phyloP scores from a whole-genome alignment of 225 moss, liverwort and hornwort genomes.

The Physcomitrellopsis africana region DNA sequence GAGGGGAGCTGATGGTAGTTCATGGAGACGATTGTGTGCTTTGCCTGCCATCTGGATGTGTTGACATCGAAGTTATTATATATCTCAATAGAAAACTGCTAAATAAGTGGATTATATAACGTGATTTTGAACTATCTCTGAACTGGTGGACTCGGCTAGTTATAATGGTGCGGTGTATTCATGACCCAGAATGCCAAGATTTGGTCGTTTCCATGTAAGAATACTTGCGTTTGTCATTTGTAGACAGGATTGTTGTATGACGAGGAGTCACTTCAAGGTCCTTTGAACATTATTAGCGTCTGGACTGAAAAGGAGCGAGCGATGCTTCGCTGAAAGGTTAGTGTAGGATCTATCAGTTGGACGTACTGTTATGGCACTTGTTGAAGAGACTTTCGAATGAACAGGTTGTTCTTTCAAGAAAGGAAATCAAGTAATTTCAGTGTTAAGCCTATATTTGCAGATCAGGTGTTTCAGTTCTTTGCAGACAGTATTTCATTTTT shows the following conservation, averaged over 20 bases:
- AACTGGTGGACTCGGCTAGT: background rate
- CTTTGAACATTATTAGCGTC: conserved; percentile 67
- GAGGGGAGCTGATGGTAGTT: conserved; percentile 88
- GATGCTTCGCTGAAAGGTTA: conserved; percentile 74
- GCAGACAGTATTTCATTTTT: background rate
- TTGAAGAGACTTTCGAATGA: background rate
- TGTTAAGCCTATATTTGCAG: conserved; percentile 3
- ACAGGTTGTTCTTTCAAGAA: no score
- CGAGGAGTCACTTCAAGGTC: conserved; percentile 74
- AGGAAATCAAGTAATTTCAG: background rate
- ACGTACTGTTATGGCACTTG: background rate
- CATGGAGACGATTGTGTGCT: conserved; percentile 83
- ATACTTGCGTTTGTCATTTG: conserved; percentile 7
- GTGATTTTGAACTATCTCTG: background rate
- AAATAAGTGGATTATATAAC: background rate
- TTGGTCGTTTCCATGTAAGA: conserved; percentile 8
- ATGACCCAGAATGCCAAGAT: background rate
- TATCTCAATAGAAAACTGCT: no score
- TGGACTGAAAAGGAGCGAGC: conserved; percentile 84
- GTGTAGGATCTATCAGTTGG: background rate
- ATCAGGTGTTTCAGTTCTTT: conserved; percentile 1
- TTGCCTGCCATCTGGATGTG: conserved; percentile 80
- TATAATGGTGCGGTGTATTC: background rate
- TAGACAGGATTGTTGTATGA: conserved; percentile 83
- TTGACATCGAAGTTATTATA: background rate